These are phyloP conservation scores for Mycosphaerella arachidis DNA, from an alignment of 2,329 filamentous ascomycete species.

Conservation along the genomic window DNA sequence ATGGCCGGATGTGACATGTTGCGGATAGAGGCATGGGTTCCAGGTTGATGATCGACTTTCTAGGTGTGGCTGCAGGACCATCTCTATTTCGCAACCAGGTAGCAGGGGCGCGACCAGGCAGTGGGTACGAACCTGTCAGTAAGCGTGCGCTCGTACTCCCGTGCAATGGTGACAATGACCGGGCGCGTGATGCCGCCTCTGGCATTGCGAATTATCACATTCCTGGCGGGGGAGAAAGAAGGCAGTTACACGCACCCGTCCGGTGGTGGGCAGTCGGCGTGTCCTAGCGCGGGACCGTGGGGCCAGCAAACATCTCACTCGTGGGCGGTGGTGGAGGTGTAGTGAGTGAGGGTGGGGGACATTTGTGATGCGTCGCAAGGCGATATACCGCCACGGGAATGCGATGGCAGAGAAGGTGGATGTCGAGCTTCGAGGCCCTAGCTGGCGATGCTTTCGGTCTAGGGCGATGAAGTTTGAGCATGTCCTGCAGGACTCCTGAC, in stretches of 20 bases:
- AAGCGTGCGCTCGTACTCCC: conserved; percentile 23
- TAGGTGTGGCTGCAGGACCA: conserved; percentile 30
- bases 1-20: conserved; percentile 15
- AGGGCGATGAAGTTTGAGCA: neutral
- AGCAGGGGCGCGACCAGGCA: conserved; percentile 23
- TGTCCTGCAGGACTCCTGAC: neutral
- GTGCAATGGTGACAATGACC: conserved; percentile 20
- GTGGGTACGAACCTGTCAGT: conserved; percentile 24
- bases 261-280: conserved; percentile 13
- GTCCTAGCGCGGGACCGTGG: conserved; percentile 15
- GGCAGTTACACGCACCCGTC: conserved; percentile 11
- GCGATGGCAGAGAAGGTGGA: conserved; percentile 10
- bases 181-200: conserved; percentile 12
- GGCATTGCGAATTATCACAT: conserved; percentile 9
- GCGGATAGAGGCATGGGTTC: conserved; percentile 15
- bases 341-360: neutral
- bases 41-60: conserved; percentile 24
- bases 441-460: conserved; percentile 1
- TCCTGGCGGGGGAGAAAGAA: conserved; percentile 9
- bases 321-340: neutral
- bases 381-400: conserved; percentile 17
- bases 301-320: neutral
- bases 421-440: neutral
- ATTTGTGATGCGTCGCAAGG: conserved; percentile 20
- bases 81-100: conserved; percentile 24